Evolutionary conservation across 2,329 filamentous ascomycete species (phyloP), one percentile per base, ranked within the genome.

Genomic region (Paecilomyces sp.): DNA sequence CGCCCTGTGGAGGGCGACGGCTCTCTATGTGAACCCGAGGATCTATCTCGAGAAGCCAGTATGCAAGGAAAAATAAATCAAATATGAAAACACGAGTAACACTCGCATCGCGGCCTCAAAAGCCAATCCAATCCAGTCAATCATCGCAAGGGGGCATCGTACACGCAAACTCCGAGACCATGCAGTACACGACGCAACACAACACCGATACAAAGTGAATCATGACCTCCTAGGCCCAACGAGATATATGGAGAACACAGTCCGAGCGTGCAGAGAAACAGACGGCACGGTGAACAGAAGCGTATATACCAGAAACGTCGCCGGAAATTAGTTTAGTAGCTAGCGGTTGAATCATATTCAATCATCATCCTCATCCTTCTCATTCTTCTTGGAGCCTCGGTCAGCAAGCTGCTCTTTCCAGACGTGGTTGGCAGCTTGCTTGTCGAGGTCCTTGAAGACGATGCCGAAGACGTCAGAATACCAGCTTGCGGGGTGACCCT

Each of bases 381-480:
- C 70, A 54, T 71, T 69, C 61, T 75, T 75, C 70, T 83, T 82
- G 31, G 82, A 79, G n/a, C 77, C 80, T 65, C 85, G 82, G 77
- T 83, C 79, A 63, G 77, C 72, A 57, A 89, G 72, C 65, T 85
- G 79, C 67, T 85, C 80, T 65, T 88, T 88, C 86, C 91, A 94
- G 64, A 86, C 64, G 41, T 81, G 84, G 74, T 90, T 94, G 62
- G 89, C 91, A 62, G 85, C 77, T 51, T 88, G 83, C 62, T 79
- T 81, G 76, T 97, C 90, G 18, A 97, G 76, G 64, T 89, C 81
- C 41, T 90, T 87, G 80, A 99, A 99, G 66, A 97, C 87, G 62
- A 96, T 82, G 63, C 93, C 85, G 74, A 97, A 97, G 56, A 99
- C 91, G 66, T 99, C 92, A 6, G 84, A 84, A 80, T 97, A 99